These are phyloP conservation scores for Lentinula novae-zelandiae DNA, from an alignment of 1,284 basidiomycete genomes.

Conservation along the genomic window DNA sequence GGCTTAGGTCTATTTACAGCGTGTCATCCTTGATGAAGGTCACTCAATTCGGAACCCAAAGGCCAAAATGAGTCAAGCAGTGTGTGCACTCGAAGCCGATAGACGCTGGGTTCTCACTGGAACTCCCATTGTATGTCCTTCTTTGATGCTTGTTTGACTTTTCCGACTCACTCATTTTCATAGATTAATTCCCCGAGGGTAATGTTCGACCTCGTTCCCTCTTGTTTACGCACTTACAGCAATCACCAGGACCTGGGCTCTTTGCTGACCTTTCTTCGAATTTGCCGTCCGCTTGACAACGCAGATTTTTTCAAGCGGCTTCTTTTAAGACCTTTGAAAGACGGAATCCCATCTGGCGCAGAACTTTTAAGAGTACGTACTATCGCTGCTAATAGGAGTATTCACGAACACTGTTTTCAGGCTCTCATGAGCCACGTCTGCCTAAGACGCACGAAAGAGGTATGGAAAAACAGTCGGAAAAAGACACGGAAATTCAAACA, in stretches of 20 bases:
- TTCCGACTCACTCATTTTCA: conserved; percentile 10
- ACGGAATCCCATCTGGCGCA: conserved; percentile 39
- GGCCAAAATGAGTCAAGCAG: conserved; percentile 79
- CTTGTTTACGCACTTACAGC: background rate
- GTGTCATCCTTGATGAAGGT: conserved; percentile 85
- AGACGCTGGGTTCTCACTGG: conserved; percentile 81
- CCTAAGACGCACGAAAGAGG: conserved; percentile 85
- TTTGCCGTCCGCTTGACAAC: conserved; percentile 80
- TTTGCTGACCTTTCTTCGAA: conserved; percentile 73
- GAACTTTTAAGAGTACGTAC: conserved; percentile 64
- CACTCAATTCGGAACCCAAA: conserved; percentile 83
- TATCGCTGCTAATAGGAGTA: conserved; percentile 3
- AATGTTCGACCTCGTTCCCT: background rate
- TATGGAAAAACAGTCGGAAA: conserved; percentile 19
- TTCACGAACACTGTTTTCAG: conserved; percentile 29
- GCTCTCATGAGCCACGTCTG: conserved; percentile 83
- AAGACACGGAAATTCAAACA: background rate
- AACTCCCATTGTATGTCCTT: conserved; percentile 74
- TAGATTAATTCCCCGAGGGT: conserved; percentile 81
- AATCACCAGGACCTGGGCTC: conserved; percentile 74
- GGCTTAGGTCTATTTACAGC: conserved; percentile 30
- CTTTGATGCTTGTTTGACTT: conserved; percentile 1
- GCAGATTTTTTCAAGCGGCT: conserved; percentile 78
- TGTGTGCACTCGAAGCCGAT: conserved; percentile 65
- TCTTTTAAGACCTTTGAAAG: conserved; percentile 42